Base-by-base conservation (phyloP, 768 basidiomycete genomes). In the Sarcodon aspratus region DNA sequence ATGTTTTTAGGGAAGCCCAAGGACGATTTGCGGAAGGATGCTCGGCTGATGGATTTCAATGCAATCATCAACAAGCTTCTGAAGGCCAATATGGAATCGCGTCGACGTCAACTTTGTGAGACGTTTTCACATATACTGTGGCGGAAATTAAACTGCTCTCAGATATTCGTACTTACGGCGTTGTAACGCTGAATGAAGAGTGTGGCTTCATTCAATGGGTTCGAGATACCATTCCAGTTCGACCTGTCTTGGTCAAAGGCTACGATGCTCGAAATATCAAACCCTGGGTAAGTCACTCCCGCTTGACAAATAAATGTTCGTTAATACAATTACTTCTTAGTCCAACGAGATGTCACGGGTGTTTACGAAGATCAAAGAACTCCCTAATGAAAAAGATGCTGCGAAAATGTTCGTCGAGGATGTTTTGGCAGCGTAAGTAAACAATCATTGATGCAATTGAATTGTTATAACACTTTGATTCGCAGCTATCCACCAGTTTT, bases 151-250 rank as follows among this genome's bases (percentile, higher is more conserved):
- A 27, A 17, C 37, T 27, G 9, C 49, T 11, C 10, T 3, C 52
- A 94, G 95, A 85, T 61, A 91, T 99, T 50, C 81, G 95, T 21
- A 98, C 96, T 2, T 99, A 98, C 59, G 89, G 92, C n/a, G 92
- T 98, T n/a, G 85, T 96, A 27, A 90, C 94, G 6, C 73, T 99
- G 53, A 97, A 96, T 60, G 95, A 98, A 56, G 92, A 95, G 55
- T 97, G 94, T 58, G 96, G 96, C 0, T 80, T 98, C 45, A 91
- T 98, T 49, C 91, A 99, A 79, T 99, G 96, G 96, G 96, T 99
- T 3, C 88, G 85, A 0, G 86, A 98, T 61, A 96, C 94, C 1
- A 73, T 79, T 27, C 86, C 91, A 1, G 65, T 97, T 35, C 82
- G 95, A 31, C 75, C 77, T 1, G 75, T 97, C 40, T 68, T 97